These are phyloP conservation scores for Coix lacrymajobi DNA, from an alignment of 176 grass and related monocot species.

Conservation along the genomic window DNA sequence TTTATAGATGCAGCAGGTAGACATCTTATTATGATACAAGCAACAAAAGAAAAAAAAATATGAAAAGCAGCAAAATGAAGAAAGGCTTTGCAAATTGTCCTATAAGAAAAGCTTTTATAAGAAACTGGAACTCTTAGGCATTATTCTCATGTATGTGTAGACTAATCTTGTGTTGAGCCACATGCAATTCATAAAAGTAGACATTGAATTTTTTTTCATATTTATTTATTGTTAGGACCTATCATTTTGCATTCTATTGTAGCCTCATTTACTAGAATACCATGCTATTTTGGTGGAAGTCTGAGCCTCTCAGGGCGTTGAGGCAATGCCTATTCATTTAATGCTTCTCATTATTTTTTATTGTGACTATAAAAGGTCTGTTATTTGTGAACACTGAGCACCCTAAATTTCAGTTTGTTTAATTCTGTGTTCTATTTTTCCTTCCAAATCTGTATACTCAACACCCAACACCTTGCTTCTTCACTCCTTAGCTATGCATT, in stretches of 20 bases:
- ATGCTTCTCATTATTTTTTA: not conserved
- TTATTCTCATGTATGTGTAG: not conserved
- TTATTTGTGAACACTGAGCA: not conserved
- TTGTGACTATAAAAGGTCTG: not conserved
- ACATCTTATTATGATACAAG: conserved; percentile 12
- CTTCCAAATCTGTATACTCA: not conserved
- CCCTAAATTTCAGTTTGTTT: not conserved
- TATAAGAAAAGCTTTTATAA: not conserved
- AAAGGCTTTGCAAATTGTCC: not conserved
- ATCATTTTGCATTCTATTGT: not conserved
- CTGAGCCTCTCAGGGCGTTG: not conserved
- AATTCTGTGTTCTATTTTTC: not conserved
- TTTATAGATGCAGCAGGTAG: conserved; percentile 98
- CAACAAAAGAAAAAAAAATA: not conserved
- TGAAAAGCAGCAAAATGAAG: not conserved
- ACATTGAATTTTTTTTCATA: not conserved
- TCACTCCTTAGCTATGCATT: not conserved
- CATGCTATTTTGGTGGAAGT: not conserved
- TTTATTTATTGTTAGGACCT: not conserved
- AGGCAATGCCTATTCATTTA: not conserved
- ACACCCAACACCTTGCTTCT: not conserved
- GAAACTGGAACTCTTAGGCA: not conserved
- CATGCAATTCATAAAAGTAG: not conserved
- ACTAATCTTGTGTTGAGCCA: not conserved
- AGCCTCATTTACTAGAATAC: not conserved